A percentile compares a stretch with the other conserved stretches of the same genome.
Evolutionary conservation across 768 basidiomycete species (phyloP).

Genomic region (Flagelloscypha sp.): DNA sequence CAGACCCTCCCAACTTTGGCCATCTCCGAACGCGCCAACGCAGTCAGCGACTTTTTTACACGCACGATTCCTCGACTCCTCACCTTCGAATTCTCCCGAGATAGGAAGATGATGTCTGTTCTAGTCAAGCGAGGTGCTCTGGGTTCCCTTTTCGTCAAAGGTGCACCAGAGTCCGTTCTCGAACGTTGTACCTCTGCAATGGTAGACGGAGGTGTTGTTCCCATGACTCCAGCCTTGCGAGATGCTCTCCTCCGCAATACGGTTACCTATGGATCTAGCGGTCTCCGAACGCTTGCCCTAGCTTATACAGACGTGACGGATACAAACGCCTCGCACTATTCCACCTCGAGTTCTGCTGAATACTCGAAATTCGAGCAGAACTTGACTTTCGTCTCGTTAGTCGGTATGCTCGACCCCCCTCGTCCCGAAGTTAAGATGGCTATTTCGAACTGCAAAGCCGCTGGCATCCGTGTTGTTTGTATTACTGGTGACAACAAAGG

Average conservation of each 20-base stretch:
- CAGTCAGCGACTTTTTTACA: slow-evolving; percentile 80
- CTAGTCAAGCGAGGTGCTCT: slow-evolving; percentile 61
- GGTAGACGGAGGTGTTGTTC: slow-evolving; percentile 53
- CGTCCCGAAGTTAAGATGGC: slow-evolving; percentile 87
- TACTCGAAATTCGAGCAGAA: slow-evolving; percentile 88
- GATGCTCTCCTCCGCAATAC: slow-evolving; percentile 55
- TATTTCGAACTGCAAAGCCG: slow-evolving; percentile 82
- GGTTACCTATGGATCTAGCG: slow-evolving; percentile 65
- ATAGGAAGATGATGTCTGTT: slow-evolving; percentile 99
- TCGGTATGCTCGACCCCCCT: slow-evolving; percentile 97
- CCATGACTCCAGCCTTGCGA: slow-evolving; percentile 58
- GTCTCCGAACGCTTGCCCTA: slow-evolving; percentile 86
- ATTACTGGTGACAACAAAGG: slow-evolving; percentile 98
- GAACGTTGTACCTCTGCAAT: slow-evolving; percentile 77
- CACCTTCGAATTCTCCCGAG: slow-evolving; percentile 96
- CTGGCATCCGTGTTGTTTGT: slow-evolving; percentile 92
- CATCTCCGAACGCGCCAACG: slow-evolving; percentile 61
- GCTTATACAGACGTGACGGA: slow-evolving; percentile 79
- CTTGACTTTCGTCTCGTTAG: slow-evolving; percentile 89
- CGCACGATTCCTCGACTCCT: slow-evolving; percentile 66
- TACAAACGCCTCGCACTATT: slow-evolving; percentile 73
- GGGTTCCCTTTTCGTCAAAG: slow-evolving; percentile 88
- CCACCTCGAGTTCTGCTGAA: slow-evolving; percentile 67
- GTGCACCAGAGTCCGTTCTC: slow-evolving; percentile 91
- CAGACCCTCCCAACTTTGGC: slow-evolving; percentile 51